Conservation (phyloP, 1,284 basidiomycete genomes). For the Cutaneotrichosporon spelunceum region DNA sequence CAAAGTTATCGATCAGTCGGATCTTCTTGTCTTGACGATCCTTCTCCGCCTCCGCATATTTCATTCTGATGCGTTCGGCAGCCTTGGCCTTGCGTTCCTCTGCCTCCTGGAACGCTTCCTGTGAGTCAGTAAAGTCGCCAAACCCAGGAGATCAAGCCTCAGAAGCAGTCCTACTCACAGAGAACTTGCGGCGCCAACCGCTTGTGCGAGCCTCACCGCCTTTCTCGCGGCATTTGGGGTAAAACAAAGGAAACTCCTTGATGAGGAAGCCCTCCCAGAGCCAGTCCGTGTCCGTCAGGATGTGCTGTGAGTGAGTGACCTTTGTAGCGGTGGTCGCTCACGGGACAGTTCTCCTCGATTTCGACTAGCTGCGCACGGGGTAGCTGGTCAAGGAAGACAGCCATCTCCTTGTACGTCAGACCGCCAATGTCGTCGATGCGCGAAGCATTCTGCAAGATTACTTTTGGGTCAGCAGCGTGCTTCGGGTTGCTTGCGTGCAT, state of each 20-base stretch:
- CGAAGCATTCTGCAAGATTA: constrained; percentile 30
- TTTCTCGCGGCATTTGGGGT: constrained; percentile 31
- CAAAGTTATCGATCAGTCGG: constrained; percentile 34
- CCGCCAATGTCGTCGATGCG: constrained; percentile 45
- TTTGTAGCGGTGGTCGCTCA: constrained; percentile 14
- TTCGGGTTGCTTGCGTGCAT: neutral
- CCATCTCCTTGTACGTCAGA: constrained; percentile 33
- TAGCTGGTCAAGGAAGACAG: constrained; percentile 36
- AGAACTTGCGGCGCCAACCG: constrained; percentile 46
- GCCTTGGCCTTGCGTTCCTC: constrained; percentile 35
- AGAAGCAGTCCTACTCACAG: constrained; percentile 26
- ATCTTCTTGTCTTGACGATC: constrained; percentile 37
- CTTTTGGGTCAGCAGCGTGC: constrained; percentile 20
- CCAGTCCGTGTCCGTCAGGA: constrained; percentile 47
- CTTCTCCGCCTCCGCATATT: constrained; percentile 41
- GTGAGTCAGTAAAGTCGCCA: constrained; percentile 7
- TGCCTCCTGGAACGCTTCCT: constrained; percentile 43
- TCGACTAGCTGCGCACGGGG: constrained; percentile 38
- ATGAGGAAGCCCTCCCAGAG: constrained; percentile 43
- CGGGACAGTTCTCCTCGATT: constrained; percentile 35
- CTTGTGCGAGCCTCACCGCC: constrained; percentile 33
- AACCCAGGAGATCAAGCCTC: neutral
- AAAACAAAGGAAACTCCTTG: constrained; percentile 35
- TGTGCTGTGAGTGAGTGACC: constrained; percentile 28
- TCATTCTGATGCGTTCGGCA: constrained; percentile 30